These are phyloP conservation scores for Shiraia sp. DNA, from an alignment of 2,329 filamentous ascomycete species.

Conservation along the genomic window DNA sequence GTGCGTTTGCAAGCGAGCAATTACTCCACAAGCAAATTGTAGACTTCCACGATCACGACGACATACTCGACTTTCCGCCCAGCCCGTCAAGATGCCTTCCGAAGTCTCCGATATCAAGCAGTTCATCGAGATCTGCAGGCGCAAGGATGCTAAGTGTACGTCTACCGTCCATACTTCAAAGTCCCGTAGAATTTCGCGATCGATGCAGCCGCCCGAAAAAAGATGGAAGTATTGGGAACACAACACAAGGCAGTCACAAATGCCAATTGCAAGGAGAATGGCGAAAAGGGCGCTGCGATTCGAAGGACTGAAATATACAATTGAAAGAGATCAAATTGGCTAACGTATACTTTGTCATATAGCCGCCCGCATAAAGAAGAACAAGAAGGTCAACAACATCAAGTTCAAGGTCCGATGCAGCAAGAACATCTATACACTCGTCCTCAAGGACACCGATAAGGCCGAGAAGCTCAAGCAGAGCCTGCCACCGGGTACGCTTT, in stretches of 20 bases:
- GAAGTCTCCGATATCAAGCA: conserved; percentile 99
- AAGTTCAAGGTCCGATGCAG: conserved; percentile 99
- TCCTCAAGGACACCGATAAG: conserved; percentile 98
- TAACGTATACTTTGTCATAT: conserved; percentile 9
- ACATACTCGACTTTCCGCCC: conserved; percentile 21
- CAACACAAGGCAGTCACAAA: no score
- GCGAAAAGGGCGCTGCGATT: neutral
- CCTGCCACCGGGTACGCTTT: conserved; percentile 84
- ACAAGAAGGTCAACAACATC: conserved; percentile 85
- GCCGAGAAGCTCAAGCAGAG: conserved; percentile 99
- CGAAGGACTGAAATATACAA: conserved; percentile 1
- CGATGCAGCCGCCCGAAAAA: neutral
- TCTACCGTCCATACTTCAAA: conserved; percentile 39
- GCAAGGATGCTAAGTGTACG: conserved; percentile 99
- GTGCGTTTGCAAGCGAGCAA: conserved; percentile 42
- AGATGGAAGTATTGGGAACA: conserved; percentile 1
- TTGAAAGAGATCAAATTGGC: neutral
- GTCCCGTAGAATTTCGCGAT: neutral
- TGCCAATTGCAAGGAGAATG: neutral
- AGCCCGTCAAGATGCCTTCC: conserved; percentile 84
- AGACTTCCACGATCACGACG: conserved; percentile 22
- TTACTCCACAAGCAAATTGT: conserved; percentile 37
- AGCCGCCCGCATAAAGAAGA: conserved; percentile 75
- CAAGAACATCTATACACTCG: conserved; percentile 94
- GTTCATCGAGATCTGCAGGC: conserved; percentile 99